Percentiles rank a stretch among this genome's conserved stretches.
These are phyloP conservation scores for Syncephalastrum racemosum DNA, from an alignment of 371 early-diverging fungal species.

Conservation along the genomic window DNA sequence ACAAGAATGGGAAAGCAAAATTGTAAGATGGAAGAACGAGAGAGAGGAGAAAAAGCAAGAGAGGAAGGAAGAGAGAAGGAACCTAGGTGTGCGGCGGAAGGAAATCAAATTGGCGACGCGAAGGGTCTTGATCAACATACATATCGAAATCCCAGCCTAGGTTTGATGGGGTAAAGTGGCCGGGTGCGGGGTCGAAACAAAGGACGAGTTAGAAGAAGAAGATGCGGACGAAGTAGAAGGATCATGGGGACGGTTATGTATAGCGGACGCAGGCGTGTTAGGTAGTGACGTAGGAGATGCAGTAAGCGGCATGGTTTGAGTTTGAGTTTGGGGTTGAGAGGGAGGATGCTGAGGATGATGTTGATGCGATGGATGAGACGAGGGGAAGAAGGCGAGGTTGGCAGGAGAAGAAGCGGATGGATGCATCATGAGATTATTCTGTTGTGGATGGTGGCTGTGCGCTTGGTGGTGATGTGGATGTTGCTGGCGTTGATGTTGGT, in stretches of 20 bases:
- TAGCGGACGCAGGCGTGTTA: background rate
- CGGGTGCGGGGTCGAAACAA: slow-evolving; percentile 10
- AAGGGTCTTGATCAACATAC: slow-evolving; percentile 1
- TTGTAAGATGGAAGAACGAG: slow-evolving; percentile 6
- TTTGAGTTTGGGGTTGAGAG: slow-evolving; percentile 1
- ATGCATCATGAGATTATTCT: slow-evolving; percentile 5
- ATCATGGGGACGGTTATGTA: slow-evolving; percentile 3
- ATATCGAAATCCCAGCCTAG: slow-evolving; percentile 14
- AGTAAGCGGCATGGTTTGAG: background rate
- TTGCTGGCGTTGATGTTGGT: slow-evolving; percentile 5
- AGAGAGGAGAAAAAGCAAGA: slow-evolving; percentile 3
- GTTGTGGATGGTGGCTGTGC: background rate
- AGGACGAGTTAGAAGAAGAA: slow-evolving; percentile 12
- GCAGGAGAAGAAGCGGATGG: slow-evolving; percentile 1
- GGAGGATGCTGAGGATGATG: slow-evolving; percentile 2
- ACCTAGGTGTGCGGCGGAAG: background rate
- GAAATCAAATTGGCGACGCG: background rate
- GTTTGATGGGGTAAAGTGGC: slow-evolving; percentile 12
- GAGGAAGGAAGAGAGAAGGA: slow-evolving; percentile 3
- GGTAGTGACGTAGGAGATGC: slow-evolving; percentile 6
- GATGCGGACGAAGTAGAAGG: slow-evolving; percentile 12
- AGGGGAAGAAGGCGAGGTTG: slow-evolving; percentile 4
- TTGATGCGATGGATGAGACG: background rate
- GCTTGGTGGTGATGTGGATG: slow-evolving; percentile 1
- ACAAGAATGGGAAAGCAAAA: background rate